Evolutionary conservation across 331 rosid species (phyloP).

Genomic region (Prunus yedoensis): DNA sequence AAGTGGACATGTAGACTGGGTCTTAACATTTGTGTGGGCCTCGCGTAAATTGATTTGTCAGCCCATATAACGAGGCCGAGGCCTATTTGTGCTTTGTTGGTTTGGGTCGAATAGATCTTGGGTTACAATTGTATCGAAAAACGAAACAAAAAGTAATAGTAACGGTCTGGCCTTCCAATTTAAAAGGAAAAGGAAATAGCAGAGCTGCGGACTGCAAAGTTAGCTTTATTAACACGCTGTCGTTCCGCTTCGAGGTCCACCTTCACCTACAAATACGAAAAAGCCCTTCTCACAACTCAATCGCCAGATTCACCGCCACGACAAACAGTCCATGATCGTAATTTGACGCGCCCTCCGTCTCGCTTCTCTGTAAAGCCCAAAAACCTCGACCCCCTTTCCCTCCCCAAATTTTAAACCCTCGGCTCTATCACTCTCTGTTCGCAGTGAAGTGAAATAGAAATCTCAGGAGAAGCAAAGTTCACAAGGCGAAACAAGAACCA

Average conservation of each 20-base stretch:
- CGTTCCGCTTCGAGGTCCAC: neutral
- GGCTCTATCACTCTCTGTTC: neutral
- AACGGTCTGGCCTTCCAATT: neutral
- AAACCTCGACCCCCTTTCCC: conserved; percentile 31
- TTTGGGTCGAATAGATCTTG: neutral
- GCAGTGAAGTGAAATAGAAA: neutral
- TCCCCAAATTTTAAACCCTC: conserved; percentile 46
- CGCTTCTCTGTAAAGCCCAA: neutral
- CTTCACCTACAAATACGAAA: neutral
- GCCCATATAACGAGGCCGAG: neutral
- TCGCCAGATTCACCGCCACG: neutral
- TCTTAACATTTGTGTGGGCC: neutral
- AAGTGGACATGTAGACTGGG: neutral
- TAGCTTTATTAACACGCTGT: conserved; percentile 47
- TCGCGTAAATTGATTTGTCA: too few relatives aligned
- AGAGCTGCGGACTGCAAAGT: neutral
- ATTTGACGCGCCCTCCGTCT: neutral
- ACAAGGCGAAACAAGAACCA: neutral
- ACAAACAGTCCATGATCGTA: conserved; percentile 1
- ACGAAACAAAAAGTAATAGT: neutral
- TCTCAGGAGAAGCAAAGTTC: neutral
- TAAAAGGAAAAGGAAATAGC: neutral
- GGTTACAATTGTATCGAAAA: neutral
- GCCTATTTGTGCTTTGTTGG: neutral
- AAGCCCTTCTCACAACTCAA: neutral